Conservation (phyloP, 2,329 filamentous ascomycete species). For the Aspergillus tubingensis region DNA sequence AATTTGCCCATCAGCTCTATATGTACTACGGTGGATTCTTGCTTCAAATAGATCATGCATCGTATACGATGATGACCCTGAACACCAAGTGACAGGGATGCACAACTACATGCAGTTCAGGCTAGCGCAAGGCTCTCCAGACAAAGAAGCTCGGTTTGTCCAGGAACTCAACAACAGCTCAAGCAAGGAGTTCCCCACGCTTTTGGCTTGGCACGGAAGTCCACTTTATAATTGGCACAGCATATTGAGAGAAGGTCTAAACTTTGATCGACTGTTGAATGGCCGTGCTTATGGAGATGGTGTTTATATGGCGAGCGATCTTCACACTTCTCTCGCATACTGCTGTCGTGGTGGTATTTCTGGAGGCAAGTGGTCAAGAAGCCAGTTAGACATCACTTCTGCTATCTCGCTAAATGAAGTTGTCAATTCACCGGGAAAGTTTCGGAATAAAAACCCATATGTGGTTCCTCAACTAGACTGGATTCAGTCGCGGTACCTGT, state of each 20-base stretch:
- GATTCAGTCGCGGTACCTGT: constrained; percentile 87
- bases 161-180: constrained; percentile 56
- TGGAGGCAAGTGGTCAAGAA: constrained; percentile 63
- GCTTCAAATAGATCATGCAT: constrained; percentile 88
- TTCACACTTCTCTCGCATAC: constrained; percentile 51
- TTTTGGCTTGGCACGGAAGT: constrained; percentile 89
- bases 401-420: constrained; percentile 82
- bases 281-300: constrained; percentile 77
- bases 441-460: constrained; percentile 46
- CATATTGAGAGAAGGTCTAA: constrained; percentile 78
- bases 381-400: constrained; percentile 58
- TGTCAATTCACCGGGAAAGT: constrained; percentile 70
- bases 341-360: too few relatives aligned
- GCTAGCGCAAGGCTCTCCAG: constrained; percentile 83
- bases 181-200: constrained; percentile 59
- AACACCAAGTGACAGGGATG: constrained; percentile 65
- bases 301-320: constrained; percentile 72
- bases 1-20: constrained; percentile 66
- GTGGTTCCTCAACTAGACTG: constrained; percentile 77
- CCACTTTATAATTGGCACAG: constrained; percentile 79
- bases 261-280: constrained; percentile 64
- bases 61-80: constrained; percentile 60
- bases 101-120: constrained; percentile 75
- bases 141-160: constrained; percentile 78
- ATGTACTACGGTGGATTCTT: constrained; percentile 81